A percentile compares a stretch with the other conserved stretches of the same genome.
Conservation (phyloP, 768 basidiomycete genomes). For the Russula lepida region DNA sequence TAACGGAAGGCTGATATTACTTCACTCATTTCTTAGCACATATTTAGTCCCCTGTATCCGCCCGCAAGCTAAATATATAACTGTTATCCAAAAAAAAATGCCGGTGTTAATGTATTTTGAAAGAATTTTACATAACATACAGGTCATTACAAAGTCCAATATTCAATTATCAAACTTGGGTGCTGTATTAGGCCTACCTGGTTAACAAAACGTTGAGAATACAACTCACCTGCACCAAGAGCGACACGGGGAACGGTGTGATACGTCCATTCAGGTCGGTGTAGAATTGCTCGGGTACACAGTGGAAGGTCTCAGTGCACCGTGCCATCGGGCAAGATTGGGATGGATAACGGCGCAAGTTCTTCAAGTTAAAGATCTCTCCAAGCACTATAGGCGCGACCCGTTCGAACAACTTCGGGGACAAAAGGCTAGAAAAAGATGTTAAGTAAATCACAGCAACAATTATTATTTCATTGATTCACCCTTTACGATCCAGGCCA, state of each 20-base stretch:
- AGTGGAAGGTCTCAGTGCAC: not conserved
- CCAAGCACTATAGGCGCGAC: slow-evolving; percentile 12
- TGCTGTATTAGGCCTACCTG: not conserved
- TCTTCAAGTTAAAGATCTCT: slow-evolving; percentile 19
- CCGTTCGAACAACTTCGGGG: slow-evolving; percentile 11
- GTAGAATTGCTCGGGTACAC: slow-evolving; percentile 15
- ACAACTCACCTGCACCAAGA: slow-evolving; percentile 22
- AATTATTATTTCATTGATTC: not conserved
- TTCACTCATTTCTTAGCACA: too few species aligned
- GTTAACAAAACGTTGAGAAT: not conserved
- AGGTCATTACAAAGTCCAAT: not conserved
- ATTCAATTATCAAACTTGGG: slow-evolving; percentile 4
- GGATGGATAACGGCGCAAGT: slow-evolving; percentile 17
- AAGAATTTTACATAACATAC: not conserved
- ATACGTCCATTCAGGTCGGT: slow-evolving; percentile 12
- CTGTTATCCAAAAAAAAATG: too few species aligned
- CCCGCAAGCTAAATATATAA: too few species aligned
- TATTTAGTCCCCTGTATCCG: too few species aligned
- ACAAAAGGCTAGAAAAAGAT: slow-evolving; percentile 9
- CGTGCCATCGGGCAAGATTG: slow-evolving; percentile 14
- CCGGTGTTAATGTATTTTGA: not conserved
- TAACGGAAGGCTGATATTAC: too few species aligned
- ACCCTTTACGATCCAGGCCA: slow-evolving; percentile 18
- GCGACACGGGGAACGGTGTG: slow-evolving; percentile 23
- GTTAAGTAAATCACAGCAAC: not conserved